Conservation (phyloP, 2,329 filamentous ascomycete species). For the Aspergillus sp. region DNA sequence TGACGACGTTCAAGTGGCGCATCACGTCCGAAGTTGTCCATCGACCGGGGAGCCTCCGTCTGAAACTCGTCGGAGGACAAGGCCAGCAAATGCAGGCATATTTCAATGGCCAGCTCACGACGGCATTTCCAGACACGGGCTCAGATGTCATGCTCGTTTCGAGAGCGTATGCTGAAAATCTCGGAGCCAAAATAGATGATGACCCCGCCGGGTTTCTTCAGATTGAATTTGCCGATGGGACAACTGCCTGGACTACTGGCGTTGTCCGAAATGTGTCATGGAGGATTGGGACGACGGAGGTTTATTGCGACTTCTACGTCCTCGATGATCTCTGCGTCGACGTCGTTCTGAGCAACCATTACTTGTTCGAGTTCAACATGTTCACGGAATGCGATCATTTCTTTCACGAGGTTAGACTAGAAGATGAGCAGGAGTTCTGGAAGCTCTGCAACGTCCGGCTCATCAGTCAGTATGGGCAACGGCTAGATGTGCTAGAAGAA, state of each 20-base stretch:
- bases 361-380: not conserved
- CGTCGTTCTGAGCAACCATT: not conserved
- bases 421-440: not conserved
- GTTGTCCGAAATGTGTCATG: not conserved
- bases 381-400: not conserved
- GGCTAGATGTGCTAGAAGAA: not conserved
- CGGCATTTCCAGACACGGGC: not conserved
- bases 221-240: not conserved
- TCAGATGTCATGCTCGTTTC: not conserved
- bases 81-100: not conserved
- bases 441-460: not conserved
- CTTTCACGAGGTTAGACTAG: not conserved
- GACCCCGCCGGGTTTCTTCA: not conserved
- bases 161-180: not conserved
- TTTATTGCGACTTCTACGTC: not conserved
- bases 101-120: not conserved
- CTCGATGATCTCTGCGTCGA: not conserved
- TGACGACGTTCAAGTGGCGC: not conserved
- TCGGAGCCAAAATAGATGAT: not conserved
- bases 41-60: not conserved
- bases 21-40: not conserved
- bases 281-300: not conserved
- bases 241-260: not conserved
- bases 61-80: not conserved
- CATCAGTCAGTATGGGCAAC: not conserved